These are phyloP conservation scores for Fusarium sp. DNA, from an alignment of 2,329 filamentous ascomycete species.

Conservation along the genomic window DNA sequence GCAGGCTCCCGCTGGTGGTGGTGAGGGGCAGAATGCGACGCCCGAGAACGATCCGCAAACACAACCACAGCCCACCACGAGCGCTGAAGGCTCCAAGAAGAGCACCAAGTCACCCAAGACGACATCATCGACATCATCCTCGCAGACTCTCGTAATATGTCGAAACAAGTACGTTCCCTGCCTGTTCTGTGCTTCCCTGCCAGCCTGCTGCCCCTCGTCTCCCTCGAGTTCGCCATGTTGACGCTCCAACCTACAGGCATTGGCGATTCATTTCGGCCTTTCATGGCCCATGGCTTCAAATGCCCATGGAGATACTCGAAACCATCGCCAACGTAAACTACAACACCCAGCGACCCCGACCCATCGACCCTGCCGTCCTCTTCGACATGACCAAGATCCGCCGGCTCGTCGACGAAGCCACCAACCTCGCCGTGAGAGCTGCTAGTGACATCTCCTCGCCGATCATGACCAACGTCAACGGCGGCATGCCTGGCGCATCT, in stretches of 20 bases:
- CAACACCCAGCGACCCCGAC: constrained; percentile 75
- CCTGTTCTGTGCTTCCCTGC: constrained; percentile 4
- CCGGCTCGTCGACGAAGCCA: constrained; percentile 79
- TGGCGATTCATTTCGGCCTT: constrained; percentile 87
- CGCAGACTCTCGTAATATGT: constrained; percentile 51
- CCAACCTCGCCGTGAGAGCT: constrained; percentile 77
- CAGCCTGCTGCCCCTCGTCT: neutral
- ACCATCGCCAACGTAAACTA: constrained; percentile 81
- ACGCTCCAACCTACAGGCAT: constrained; percentile 62
- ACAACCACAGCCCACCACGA: constrained; percentile 20
- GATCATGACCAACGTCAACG: constrained; percentile 64
- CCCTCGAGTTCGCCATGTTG: constrained; percentile 3
- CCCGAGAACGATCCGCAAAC: constrained; percentile 13
- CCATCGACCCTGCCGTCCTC: constrained; percentile 80
- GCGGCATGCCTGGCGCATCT: constrained; percentile 43
- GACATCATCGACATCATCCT: constrained; percentile 9
- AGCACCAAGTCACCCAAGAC: constrained; percentile 20
- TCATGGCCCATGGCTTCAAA: constrained; percentile 82
- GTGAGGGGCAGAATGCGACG: constrained; percentile 28
- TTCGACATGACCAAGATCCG: constrained; percentile 87
- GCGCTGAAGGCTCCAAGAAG: constrained; percentile 22
- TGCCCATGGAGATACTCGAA: constrained; percentile 80
- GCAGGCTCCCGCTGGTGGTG: constrained; percentile 56
- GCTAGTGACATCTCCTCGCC: constrained; percentile 75
- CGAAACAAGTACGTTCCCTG: constrained; percentile 69